Evolutionary conservation across 2,329 filamentous ascomycete species (phyloP), one percentile per base, ranked within the genome.

Genomic region (Aspergillus pseudoviridinutans): DNA sequence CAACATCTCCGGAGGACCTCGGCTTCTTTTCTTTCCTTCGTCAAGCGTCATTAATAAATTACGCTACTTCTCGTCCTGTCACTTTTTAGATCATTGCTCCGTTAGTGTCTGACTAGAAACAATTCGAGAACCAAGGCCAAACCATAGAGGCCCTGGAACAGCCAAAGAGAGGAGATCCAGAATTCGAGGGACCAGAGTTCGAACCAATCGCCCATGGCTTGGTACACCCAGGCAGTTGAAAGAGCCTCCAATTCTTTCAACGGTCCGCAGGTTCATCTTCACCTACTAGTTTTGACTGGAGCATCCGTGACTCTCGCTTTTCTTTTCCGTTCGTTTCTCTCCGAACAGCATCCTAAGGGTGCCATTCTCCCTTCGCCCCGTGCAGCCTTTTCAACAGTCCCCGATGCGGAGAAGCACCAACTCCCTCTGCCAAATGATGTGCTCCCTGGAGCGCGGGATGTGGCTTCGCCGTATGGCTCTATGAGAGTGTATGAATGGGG

Each of bases 401-500:
- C 74, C 20, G 64, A 70, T 8, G 65, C 66, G 14, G 73, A 79
- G 59, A 72, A 74, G 49, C 68, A 70, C 41, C 65, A 68, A 24
- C 70, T 82, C 6, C 82, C 85, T 2, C 91, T 94, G 71, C 89
- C 89, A 1, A 85, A 85, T 3, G 82, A 91, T 71, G 82, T 83
- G 17, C 80, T 92, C 5, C 73, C 73, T 4, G 73, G 89, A 6
- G 84, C 78, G 0, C 82, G 89, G 57, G 84, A 91, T 69, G 85
- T 94, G 17, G 61, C 66, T 3, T 74, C 68, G 7, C 76, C 76
- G 2, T 92, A 90, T 68, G 90, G 91, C 17, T 84, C 77, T 4
- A 83, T 90, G 60, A 79, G 87, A 49, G 86, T 90, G 3, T 93
- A 91, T 69, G 91, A 95, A 78, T 94, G 87, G 82, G 91, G 91